phyloP scores from a whole-genome alignment of 2,329 filamentous ascomycete species.

The Xylariales sp. region DNA sequence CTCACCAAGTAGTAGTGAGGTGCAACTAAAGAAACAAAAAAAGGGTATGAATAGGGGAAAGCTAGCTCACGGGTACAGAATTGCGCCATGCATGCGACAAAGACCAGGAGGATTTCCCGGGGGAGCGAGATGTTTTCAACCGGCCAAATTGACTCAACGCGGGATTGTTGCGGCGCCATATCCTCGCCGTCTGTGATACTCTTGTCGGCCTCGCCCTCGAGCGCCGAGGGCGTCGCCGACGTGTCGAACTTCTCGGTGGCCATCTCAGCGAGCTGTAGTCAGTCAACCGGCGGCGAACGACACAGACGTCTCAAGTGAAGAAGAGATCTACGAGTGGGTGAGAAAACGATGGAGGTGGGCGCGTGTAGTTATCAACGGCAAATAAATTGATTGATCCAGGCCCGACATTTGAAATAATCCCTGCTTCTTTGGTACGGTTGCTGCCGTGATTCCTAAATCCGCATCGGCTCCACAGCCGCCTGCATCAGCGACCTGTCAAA shows the following conservation, averaged over 20 bases:
- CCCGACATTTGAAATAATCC: constrained; percentile 31
- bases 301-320: neutral
- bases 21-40: neutral
- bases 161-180: constrained; percentile 33
- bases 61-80: constrained; percentile 39
- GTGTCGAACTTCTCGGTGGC: constrained; percentile 13
- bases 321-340: neutral
- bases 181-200: constrained; percentile 31
- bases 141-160: constrained; percentile 38
- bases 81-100: constrained; percentile 41
- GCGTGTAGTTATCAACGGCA: constrained; percentile 1
- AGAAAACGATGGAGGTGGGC: no score
- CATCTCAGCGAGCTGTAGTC: constrained; percentile 3
- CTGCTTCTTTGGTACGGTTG: constrained; percentile 23
- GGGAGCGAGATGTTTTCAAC: constrained; percentile 36
- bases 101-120: constrained; percentile 35
- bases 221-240: constrained; percentile 12
- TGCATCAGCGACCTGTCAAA: neutral
- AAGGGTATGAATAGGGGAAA: neutral
- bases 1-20: neutral
- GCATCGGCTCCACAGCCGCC: constrained; percentile 14
- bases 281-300: neutral
- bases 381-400: constrained; percentile 18
- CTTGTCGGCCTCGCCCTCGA: constrained; percentile 5
- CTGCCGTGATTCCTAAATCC: constrained; percentile 15